Conservation (phyloP, 208 protist species). For the Polymyxa betae region DNA sequence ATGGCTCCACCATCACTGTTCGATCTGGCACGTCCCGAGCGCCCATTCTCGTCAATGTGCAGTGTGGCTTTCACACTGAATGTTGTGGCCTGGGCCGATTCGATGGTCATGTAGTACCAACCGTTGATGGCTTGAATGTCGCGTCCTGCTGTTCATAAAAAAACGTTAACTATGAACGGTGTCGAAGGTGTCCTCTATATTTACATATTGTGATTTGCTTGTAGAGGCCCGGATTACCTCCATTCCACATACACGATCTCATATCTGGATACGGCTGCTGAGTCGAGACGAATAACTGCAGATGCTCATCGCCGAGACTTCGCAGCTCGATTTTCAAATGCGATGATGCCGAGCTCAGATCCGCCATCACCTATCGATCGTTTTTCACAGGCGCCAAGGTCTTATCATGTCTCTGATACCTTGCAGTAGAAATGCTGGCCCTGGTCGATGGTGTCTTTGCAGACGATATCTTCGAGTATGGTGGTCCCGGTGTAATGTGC, state of each 20-base stretch:
- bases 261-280: not conserved
- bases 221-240: too few relatives aligned
- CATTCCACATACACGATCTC: not conserved
- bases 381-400: not conserved
- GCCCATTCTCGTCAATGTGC: not conserved
- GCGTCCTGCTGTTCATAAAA: not conserved
- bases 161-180: not conserved
- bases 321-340: constrained; percentile 38
- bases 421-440: constrained; percentile 2
- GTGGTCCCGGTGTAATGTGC: not conserved
- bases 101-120: constrained; percentile 47
- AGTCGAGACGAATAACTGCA: not conserved
- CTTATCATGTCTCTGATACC: not conserved
- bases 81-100: not conserved
- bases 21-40: not conserved
- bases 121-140: not conserved
- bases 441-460: constrained; percentile 1
- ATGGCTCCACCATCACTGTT: not conserved
- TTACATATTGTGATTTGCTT: not conserved
- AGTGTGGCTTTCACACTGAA: not conserved
- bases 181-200: not conserved
- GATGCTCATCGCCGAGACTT: not conserved
- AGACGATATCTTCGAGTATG: not conserved
- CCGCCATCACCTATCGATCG: not conserved
- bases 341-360: not conserved